A percentile compares a stretch with the other conserved stretches of the same genome.
These are phyloP conservation scores for Pseudoturritis turrita DNA, from an alignment of 345 rosid species.

Conservation along the genomic window DNA sequence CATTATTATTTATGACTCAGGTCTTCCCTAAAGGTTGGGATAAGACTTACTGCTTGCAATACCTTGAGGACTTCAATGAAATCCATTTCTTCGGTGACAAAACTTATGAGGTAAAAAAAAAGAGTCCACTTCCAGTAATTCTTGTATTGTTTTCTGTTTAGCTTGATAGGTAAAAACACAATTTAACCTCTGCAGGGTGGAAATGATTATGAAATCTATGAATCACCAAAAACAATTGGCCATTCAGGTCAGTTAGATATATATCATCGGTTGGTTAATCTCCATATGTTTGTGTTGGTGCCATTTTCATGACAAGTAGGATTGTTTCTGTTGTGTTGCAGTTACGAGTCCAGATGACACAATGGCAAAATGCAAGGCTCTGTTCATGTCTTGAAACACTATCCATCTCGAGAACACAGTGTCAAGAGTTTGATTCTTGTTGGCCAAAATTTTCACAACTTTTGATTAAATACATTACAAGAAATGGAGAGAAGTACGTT, in stretches of 20 bases:
- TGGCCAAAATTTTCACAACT: slow-evolving; percentile 5
- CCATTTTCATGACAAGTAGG: neutral
- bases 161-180: neutral
- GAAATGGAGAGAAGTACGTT: slow-evolving; percentile 4
- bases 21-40: slow-evolving; percentile 98
- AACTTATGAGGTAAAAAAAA: slow-evolving; percentile 75
- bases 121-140: too few relatives aligned
- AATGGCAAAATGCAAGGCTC: slow-evolving; percentile 36
- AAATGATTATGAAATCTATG: slow-evolving; percentile 82
- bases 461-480: slow-evolving; percentile 21
- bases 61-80: slow-evolving; percentile 68
- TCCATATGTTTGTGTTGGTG: neutral
- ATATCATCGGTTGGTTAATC: neutral
- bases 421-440: slow-evolving; percentile 10
- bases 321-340: slow-evolving; percentile 38
- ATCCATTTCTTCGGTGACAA: slow-evolving; percentile 99
- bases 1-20: slow-evolving; percentile 33
- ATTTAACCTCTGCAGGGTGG: slow-evolving; percentile 64
- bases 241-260: slow-evolving; percentile 63
- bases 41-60: slow-evolving; percentile 93
- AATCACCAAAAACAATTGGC: slow-evolving; percentile 78
- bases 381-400: slow-evolving; percentile 31
- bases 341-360: slow-evolving; percentile 82
- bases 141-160: neutral
- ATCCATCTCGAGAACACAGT: neutral